Evolutionary conservation across 768 basidiomycete genomes (phyloP).

Genomic region (Lentinus tigrinus): DNA sequence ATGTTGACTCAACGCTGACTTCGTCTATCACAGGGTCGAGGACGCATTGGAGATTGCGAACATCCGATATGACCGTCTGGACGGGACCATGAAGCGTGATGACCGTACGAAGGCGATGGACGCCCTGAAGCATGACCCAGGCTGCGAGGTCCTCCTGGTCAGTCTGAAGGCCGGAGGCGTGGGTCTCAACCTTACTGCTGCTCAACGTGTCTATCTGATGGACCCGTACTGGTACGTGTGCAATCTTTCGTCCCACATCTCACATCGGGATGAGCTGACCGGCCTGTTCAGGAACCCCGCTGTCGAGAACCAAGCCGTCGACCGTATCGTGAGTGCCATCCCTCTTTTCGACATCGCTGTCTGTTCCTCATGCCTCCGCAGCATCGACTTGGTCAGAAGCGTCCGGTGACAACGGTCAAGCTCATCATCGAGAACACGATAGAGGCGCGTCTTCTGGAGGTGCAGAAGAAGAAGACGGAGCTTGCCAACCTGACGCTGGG

Average conservation of each 20-base stretch:
- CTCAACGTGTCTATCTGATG: slow-evolving; percentile 92
- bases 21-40: slow-evolving; percentile 62
- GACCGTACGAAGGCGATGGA: slow-evolving; percentile 93
- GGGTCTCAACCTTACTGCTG: slow-evolving; percentile 92
- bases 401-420: slow-evolving; percentile 88
- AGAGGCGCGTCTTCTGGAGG: slow-evolving; percentile 87
- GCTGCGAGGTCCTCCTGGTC: slow-evolving; percentile 91
- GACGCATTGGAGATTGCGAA: slow-evolving; percentile 80
- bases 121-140: slow-evolving; percentile 83
- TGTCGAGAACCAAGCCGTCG: slow-evolving; percentile 96
- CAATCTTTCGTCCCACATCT: background rate
- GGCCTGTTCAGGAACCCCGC: slow-evolving; percentile 77
- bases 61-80: slow-evolving; percentile 89
- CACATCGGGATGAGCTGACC: slow-evolving; percentile 2
- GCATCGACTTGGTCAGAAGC: slow-evolving; percentile 95
- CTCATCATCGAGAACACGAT: slow-evolving; percentile 94
- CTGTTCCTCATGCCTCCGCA: slow-evolving; percentile 29
- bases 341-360: background rate
- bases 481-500: slow-evolving; percentile 93
- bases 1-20: slow-evolving; percentile 3
- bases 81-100: slow-evolving; percentile 98
- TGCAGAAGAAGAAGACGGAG: slow-evolving; percentile 92
- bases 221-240: slow-evolving; percentile 86
- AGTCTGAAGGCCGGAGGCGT: slow-evolving; percentile 97
- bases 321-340: slow-evolving; percentile 77